Evolutionary conservation across 1,139 yeast species (phyloP).

Genomic region (Yamadazyma sp.): DNA sequence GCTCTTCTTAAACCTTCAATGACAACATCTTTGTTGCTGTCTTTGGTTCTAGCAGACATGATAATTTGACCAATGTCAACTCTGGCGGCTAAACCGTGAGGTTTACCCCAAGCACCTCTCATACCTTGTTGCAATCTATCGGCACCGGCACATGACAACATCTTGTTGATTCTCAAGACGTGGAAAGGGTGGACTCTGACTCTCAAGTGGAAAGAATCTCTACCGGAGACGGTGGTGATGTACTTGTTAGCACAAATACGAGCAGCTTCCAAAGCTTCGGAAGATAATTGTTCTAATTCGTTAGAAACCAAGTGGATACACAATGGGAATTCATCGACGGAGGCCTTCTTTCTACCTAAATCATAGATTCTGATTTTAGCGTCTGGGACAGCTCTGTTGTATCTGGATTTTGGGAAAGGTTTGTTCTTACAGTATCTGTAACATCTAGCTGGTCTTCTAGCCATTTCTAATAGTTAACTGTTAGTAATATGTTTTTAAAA

Average conservation of each 20-base stretch:
- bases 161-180: conserved; percentile 99
- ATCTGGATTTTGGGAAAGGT: conserved; percentile 99
- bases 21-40: conserved; percentile 94
- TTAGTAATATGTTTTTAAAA: conserved; percentile 26
- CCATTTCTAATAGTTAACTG: conserved; percentile 65
- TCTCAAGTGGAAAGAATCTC: conserved; percentile 99
- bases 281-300: conserved; percentile 98
- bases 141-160: conserved; percentile 99
- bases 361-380: conserved; percentile 98
- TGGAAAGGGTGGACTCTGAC: conserved; percentile 99
- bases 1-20: conserved; percentile 99
- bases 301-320: conserved; percentile 99
- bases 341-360: conserved; percentile 99
- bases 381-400: conserved; percentile 99
- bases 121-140: conserved; percentile 99
- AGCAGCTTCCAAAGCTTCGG: conserved; percentile 99
- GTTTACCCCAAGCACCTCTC: conserved; percentile 99
- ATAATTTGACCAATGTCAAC: conserved; percentile 98
- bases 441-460: conserved; percentile 99
- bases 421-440: conserved; percentile 99
- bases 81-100: conserved; percentile 99
- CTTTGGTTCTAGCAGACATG: conserved; percentile 98
- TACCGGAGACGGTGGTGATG: conserved; percentile 95
- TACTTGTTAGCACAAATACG: conserved; percentile 99
- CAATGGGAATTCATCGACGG: conserved; percentile 99